Base-by-base conservation (phyloP, 495 filamentous ascomycete species). In the Usnea hakonensis region DNA sequence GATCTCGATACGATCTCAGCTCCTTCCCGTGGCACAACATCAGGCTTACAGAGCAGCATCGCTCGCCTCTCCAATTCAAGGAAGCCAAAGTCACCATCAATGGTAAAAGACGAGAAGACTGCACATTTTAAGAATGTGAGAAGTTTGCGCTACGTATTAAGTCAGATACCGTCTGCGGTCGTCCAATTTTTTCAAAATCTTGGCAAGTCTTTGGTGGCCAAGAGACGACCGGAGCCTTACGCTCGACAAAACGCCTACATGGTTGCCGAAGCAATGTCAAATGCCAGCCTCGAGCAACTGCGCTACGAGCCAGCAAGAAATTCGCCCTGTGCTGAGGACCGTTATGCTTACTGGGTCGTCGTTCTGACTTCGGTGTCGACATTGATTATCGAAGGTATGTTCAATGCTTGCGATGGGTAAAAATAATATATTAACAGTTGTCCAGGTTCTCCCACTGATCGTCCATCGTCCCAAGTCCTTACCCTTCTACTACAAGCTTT, bases 401-500 rank as follows among this genome's bases (percentile, higher is more conserved):
- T 52, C 28, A 62, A 35, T 21, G 30, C n/a, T 48, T 37, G 16
- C 13, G 11, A 37, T 21, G 11, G 26, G 17, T 5, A 16, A 26
- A 14, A 26, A 54, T 28, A n/a, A 61, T 55, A 33, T 54, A 11
- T 37, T 65, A 59, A 67, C 58, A 64, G 63, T 55, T 43, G 57
- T 64, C 43, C 32, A 53, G 48, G 57, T 74, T 78, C 79, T 50
- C 74, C 76, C 17, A 70, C 76, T 53, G 88, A 89, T 23, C 85
- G 85, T 5, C 75, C 78, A 6, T 75, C 72, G n/a, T 73, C 81
- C 5, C 85, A 88, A 64, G 83, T 89, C 35, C 81, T 96, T 50
- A 89, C 89, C 10, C 79, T 92, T 19, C 87, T 96, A 36, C 72
- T 97, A 37, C 81, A 91, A 64, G 86, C 89, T 19, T 97, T 97